Percentiles rank a stretch among this genome's conserved stretches.
These are phyloP conservation scores for Epithemia pelagica DNA, from an alignment of 108 stramenopile genomes.

Conservation along the genomic window DNA sequence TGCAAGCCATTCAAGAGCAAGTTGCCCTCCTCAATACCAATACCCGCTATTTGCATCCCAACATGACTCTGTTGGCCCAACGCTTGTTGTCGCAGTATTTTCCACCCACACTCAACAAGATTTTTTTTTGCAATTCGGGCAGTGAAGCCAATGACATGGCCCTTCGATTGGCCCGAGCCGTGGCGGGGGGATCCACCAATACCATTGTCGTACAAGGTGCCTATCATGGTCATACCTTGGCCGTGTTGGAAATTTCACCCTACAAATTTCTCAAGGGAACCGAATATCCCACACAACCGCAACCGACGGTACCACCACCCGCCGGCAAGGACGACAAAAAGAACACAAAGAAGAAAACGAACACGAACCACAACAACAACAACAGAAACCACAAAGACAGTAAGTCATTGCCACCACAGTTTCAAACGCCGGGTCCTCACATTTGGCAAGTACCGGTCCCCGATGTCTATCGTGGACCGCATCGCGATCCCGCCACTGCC, in stretches of 20 bases:
- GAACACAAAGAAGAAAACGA: too few relatives aligned
- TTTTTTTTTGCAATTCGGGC: slow-evolving; percentile 93
- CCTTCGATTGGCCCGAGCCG: slow-evolving; percentile 83
- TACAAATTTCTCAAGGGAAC: slow-evolving; percentile 84
- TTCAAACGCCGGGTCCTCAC: slow-evolving; percentile 29
- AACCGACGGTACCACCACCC: too few relatives aligned
- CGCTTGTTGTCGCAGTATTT: slow-evolving; percentile 42
- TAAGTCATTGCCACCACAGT: too few relatives aligned
- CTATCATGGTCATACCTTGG: slow-evolving; percentile 91
- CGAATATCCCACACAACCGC: slow-evolving; percentile 29
- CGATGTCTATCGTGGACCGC: slow-evolving; percentile 74
- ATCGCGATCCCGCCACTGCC: slow-evolving; percentile 36
- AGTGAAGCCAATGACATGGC: slow-evolving; percentile 98
- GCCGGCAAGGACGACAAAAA: too few relatives aligned
- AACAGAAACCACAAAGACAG: background rate
- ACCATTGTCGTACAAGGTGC: slow-evolving; percentile 78
- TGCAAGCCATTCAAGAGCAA: slow-evolving; percentile 59
- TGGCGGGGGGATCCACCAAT: slow-evolving; percentile 29
- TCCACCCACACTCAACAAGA: slow-evolving; percentile 58
- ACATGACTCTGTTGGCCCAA: slow-evolving; percentile 51
- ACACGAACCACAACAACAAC: background rate
- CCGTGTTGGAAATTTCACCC: slow-evolving; percentile 77
- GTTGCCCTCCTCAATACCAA: slow-evolving; percentile 78
- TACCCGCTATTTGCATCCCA: slow-evolving; percentile 90
- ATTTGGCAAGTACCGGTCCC: slow-evolving; percentile 82